phyloP scores from a whole-genome alignment of 352 stramenopile genomes.

The Saprolegnia diclina region DNA sequence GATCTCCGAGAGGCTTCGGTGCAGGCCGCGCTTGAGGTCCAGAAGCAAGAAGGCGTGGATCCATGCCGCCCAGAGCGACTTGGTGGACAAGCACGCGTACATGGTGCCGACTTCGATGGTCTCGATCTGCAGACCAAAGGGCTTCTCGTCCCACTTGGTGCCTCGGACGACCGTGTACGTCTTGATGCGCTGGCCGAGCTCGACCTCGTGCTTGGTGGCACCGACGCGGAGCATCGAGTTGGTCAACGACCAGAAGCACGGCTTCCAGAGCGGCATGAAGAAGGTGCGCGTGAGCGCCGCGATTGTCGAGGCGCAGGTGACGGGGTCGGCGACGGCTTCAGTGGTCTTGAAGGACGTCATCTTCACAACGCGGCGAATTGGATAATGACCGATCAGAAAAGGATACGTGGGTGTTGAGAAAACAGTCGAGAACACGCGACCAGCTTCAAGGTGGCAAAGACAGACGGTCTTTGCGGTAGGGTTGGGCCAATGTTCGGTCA shows the following conservation, averaged over 20 bases:
- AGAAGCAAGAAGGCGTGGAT: constrained; percentile 2
- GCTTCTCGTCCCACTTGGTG: neutral
- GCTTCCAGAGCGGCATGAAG: neutral
- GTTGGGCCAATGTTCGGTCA: too few relatives aligned
- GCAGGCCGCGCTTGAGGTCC: neutral
- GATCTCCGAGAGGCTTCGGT: neutral
- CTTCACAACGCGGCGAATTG: too few relatives aligned
- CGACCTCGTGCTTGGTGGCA: neutral
- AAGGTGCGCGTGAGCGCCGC: neutral
- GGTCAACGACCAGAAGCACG: neutral
- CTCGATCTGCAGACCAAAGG: neutral
- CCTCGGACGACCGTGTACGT: neutral
- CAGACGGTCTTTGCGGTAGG: neutral
- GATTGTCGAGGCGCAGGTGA: neutral
- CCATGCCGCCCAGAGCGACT: constrained; percentile 1
- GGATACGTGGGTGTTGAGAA: neutral
- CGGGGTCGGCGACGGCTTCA: neutral
- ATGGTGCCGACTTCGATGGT: neutral
- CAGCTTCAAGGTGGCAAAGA: constrained; percentile 17
- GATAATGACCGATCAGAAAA: too few relatives aligned
- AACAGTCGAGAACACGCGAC: neutral
- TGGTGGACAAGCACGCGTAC: neutral
- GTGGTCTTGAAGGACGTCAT: too few relatives aligned
- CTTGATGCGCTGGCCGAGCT: neutral
- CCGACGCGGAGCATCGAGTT: neutral